Base-by-base conservation (phyloP, 2,329 filamentous ascomycete species). In the Calonectria honghensis region DNA sequence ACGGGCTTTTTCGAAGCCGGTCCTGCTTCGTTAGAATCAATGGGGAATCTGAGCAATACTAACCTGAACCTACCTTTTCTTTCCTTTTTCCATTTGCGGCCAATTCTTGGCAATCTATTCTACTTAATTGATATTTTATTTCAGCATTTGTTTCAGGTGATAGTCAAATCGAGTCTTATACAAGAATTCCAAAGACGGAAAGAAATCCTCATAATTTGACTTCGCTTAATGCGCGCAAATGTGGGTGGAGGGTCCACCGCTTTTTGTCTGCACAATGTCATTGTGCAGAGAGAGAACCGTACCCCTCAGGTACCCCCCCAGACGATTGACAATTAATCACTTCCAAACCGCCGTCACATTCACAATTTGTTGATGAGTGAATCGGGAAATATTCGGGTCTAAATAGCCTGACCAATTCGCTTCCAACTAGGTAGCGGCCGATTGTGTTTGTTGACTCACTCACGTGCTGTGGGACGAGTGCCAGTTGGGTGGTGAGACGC, bases 401-500 rank as follows among this genome's bases (percentile, higher is more conserved):
- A 41, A 18, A 63, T 39, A 14, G 7, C 35, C 24, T 63, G 24
- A 18, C 18, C 24, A 27, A 63, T 39, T 63, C 37, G 24, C 41
- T 39, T 63, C 20, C 24, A 41, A 27, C 13, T 39, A 24, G 57
- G 57, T 63, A 37, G 37, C 24, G 14, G 37, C 31, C 57, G 14
- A 4, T 24, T 24, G 18, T 27, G 39, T 63, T 63, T 41, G 57
- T 41, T 27, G 14, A 41, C 14, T 63, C 32, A 14, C 57, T 61
- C 57, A 41, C 35, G 57, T 63, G 57, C 37, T 29, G 24, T 41
- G 57, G 37, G 57, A 29, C 35, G 35, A 29, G 39, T 41, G n/a
- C 7, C 14, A 37, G 57, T 63, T 63, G 57, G 57, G 57, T 37
- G 35, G 57, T 63, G 57, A 41, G 57, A 63, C 37, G 20, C 37